Evolutionary conservation across 2,329 filamentous ascomycete genomes (phyloP).

Genomic region (Sporothrix brunneoviolacea): DNA sequence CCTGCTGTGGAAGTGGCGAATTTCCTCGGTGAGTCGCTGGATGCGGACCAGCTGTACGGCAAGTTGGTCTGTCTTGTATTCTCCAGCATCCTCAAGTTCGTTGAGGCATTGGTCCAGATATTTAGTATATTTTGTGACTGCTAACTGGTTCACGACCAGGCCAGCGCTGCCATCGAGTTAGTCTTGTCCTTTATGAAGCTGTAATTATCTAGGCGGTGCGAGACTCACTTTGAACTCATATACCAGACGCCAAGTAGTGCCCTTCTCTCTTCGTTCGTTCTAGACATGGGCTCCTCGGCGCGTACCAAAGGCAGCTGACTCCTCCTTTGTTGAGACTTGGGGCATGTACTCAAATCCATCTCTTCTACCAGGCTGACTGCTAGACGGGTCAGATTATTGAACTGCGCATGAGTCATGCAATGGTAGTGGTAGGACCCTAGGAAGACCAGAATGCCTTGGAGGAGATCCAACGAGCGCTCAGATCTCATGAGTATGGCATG

Average conservation of each 20-base stretch:
- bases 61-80: neutral
- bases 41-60: constrained; percentile 1
- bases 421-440: neutral
- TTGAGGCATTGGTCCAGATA: constrained; percentile 4
- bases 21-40: neutral
- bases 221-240: no score
- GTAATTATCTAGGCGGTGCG: no score
- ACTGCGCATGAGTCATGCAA: constrained; percentile 6
- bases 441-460: constrained; percentile 2
- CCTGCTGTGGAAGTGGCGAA: neutral
- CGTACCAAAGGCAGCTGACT: no score
- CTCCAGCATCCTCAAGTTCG: neutral
- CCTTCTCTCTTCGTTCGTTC: no score
- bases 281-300: no score
- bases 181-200: no score
- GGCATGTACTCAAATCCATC: no score
- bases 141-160: neutral
- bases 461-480: neutral
- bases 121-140: neutral
- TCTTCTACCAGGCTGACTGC: neutral
- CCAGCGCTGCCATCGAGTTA: neutral
- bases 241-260: no score
- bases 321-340: no score
- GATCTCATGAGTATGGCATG: constrained; percentile 2
- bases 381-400: neutral